Base-by-base conservation (phyloP, 768 basidiomycete species). In the Tylopilus balloui region DNA sequence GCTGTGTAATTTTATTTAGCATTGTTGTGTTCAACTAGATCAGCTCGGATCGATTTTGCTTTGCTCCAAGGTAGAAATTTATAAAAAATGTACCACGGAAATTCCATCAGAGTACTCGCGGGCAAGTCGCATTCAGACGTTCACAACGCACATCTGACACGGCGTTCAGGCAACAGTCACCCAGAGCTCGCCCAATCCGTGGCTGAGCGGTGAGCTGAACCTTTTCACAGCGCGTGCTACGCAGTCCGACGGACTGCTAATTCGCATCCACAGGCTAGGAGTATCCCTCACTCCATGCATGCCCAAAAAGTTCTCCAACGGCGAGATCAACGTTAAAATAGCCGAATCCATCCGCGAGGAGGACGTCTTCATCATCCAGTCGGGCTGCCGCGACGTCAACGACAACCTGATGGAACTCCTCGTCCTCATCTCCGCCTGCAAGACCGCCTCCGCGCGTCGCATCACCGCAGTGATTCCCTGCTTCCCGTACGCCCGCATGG, bases 341-440 rank as follows among this genome's bases (percentile, higher is more conserved):
- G 78, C 84, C 44, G 94, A 97, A 72, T 93, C 90, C 48, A 86
- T 99, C 38, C 86, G 96, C 39, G 95, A 98, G 70, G 93, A 93
- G 71, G 96, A 99, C 69, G 92, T 97, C 23, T 99, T 97, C 76
- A 96, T 99, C 76, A 81, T 99, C 68, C 96, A 99, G 73, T 86
- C 89, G 13, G 86, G 87, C 25, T 88, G 82, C 70, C 73, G 75
- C 66, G 92, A 93, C 62, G 92, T 92, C 65, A 95, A 96, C 69
- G 94, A 96, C 71, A 86, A 92, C 69, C 75, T 98, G 56, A 95
- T 99, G 92, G 96, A 99, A 68, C 90, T 99, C 55, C 88, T 98
- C 67, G 91, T 99, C 66, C 85, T 99, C 72, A 92, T 96, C 61
- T 97, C 95, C 48, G 94, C 95, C 1, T 97, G 95, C 78, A 95